These are phyloP conservation scores for Tritrichomonas foetus DNA, from an alignment of 208 protist genomes.

Conservation along the genomic window DNA sequence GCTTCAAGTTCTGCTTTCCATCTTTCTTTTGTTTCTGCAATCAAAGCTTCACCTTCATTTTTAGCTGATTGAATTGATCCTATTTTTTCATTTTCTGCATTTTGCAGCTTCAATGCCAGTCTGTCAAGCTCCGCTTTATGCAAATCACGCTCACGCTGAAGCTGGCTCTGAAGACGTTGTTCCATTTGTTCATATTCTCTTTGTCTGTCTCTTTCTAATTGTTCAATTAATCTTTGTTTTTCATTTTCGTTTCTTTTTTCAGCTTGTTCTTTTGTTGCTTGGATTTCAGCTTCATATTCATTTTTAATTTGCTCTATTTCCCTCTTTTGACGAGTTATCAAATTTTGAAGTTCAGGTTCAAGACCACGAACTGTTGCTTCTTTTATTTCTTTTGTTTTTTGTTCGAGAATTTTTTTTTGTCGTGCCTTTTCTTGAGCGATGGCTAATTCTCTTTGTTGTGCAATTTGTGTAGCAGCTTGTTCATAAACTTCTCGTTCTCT, in stretches of 20 bases:
- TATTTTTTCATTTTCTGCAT: background rate
- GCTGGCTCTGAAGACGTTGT: background rate
- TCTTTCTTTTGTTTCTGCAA: background rate
- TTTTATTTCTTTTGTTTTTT: slow-evolving; percentile 24
- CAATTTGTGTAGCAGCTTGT: background rate
- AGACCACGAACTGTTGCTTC: background rate
- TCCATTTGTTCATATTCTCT: background rate
- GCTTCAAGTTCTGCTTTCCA: background rate
- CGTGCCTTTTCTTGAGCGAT: background rate
- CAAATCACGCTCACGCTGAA: background rate
- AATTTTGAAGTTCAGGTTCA: background rate
- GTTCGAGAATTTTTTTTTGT: background rate
- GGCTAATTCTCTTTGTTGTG: slow-evolving; percentile 9
- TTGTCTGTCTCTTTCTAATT: slow-evolving; percentile 15
- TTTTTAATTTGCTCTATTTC: slow-evolving; percentile 12
- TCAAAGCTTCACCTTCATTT: background rate
- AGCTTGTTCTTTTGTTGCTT: background rate
- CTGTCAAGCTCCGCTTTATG: slow-evolving; percentile 13
- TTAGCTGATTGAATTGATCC: background rate
- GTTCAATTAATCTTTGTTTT: background rate
- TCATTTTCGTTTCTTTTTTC: background rate
- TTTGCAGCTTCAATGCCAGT: background rate
- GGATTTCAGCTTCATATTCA: background rate
- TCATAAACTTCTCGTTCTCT: background rate
- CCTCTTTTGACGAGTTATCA: background rate